Percentiles rank a stretch among this genome's conserved stretches.
Conservation (phyloP, 1,139 yeast genomes). For the Candida pseudoviswanathii region DNA sequence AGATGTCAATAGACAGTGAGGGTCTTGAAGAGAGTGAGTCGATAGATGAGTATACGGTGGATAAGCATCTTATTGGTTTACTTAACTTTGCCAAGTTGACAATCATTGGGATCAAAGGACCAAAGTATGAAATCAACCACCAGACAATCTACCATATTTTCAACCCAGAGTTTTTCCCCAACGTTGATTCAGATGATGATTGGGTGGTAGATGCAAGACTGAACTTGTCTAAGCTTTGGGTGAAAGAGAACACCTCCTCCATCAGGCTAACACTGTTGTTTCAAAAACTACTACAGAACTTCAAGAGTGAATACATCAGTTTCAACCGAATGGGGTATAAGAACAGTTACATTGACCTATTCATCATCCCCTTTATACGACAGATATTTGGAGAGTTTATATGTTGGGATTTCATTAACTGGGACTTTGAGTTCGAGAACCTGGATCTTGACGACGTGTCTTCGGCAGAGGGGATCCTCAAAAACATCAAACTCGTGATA, state of each 20-base stretch:
- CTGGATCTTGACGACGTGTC: background rate
- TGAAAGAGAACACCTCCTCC: slow-evolving; percentile 13
- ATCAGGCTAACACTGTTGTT: slow-evolving; percentile 22
- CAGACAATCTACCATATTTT: slow-evolving; percentile 51
- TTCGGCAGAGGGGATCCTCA: slow-evolving; percentile 5
- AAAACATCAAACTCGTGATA: slow-evolving; percentile 28
- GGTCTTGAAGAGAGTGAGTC: background rate
- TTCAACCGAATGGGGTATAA: slow-evolving; percentile 24
- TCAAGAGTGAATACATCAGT: slow-evolving; percentile 23
- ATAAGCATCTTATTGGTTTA: slow-evolving; percentile 37
- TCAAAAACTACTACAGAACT: slow-evolving; percentile 20
- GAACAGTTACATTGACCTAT: slow-evolving; percentile 31
- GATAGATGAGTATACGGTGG: background rate
- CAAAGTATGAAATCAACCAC: slow-evolving; percentile 38
- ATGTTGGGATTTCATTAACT: slow-evolving; percentile 23
- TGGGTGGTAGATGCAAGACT: slow-evolving; percentile 35
- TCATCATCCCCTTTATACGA: slow-evolving; percentile 34
- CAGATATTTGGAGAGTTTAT: slow-evolving; percentile 35
- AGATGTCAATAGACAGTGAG: background rate
- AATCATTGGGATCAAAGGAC: slow-evolving; percentile 46
- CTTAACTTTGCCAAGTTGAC: slow-evolving; percentile 43
- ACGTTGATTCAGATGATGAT: slow-evolving; percentile 47
- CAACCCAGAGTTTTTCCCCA: slow-evolving; percentile 50
- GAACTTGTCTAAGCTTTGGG: slow-evolving; percentile 21
- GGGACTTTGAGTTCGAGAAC: slow-evolving; percentile 16